Percentiles rank a stretch among this genome's conserved stretches.
Evolutionary conservation across 495 filamentous ascomycete species (phyloP).

Genomic region (Rhizodiscina lignyota): DNA sequence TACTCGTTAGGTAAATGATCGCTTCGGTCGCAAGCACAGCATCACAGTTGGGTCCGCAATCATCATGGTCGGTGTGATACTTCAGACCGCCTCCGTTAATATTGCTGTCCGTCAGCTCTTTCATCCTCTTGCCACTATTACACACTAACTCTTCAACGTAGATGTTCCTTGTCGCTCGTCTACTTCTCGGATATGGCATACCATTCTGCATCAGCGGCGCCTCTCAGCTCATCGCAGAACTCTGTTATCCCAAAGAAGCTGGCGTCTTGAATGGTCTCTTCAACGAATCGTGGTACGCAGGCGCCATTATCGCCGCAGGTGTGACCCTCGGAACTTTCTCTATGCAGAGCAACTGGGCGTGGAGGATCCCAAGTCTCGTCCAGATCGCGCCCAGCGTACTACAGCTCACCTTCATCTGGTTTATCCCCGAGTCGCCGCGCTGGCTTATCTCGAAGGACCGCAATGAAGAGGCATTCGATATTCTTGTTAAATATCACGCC

Average conservation of each 20-base stretch:
- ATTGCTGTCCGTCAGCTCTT: too few relatives aligned
- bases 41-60: too few relatives aligned
- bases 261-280: constrained; percentile 45
- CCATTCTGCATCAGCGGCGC: constrained; percentile 50
- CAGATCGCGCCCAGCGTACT: constrained; percentile 38
- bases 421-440: constrained; percentile 16
- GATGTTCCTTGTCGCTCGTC: constrained; percentile 63
- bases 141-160: too few relatives aligned
- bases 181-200: constrained; percentile 60
- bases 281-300: constrained; percentile 40
- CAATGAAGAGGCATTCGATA: constrained; percentile 15
- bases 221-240: constrained; percentile 57
- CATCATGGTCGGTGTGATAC: too few relatives aligned
- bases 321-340: constrained; percentile 27
- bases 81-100: too few relatives aligned
- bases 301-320: constrained; percentile 33
- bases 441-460: constrained; percentile 18
- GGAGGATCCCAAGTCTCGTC: constrained; percentile 50
- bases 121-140: too few relatives aligned
- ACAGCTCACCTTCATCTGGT: constrained; percentile 14
- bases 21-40: too few relatives aligned
- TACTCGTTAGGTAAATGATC: too few relatives aligned
- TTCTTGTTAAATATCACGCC: constrained; percentile 35
- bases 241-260: constrained; percentile 54
- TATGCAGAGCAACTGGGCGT: constrained; percentile 28